A percentile compares a stretch with the other conserved stretches of the same genome.
phyloP scores from a whole-genome alignment of 306 rosid species.

The Lablab purpureus region DNA sequence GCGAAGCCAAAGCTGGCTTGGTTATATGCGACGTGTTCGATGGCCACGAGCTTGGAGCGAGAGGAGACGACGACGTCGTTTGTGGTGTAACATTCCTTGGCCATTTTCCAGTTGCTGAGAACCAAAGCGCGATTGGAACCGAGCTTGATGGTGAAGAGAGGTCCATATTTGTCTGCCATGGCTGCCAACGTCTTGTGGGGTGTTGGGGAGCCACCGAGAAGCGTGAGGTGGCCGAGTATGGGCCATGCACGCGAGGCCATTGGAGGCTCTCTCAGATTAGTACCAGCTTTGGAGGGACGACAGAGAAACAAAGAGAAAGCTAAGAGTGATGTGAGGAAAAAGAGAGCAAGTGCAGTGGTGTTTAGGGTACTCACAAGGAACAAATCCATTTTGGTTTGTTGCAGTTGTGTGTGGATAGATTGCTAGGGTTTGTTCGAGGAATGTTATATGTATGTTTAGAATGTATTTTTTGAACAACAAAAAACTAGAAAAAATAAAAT shows the following conservation, averaged over 20 bases:
- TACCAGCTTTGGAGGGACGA: constrained; percentile 2
- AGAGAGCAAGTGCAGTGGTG: not conserved
- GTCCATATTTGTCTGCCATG: constrained; percentile 48
- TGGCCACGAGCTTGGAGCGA: constrained; percentile 35
- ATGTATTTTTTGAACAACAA: too few relatives aligned
- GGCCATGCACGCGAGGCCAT: constrained; percentile 50
- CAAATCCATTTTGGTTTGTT: constrained; percentile 35
- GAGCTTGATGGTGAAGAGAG: constrained; percentile 45
- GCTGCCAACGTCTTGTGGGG: constrained; percentile 37
- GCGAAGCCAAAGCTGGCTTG: constrained; percentile 40
- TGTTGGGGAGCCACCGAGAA: constrained; percentile 16
- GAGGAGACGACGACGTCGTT: constrained; percentile 31
- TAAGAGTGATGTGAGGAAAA: constrained; percentile 6
- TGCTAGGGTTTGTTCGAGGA: not conserved
- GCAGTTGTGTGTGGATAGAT: not conserved
- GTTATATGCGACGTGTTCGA: constrained; percentile 39
- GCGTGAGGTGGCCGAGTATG: constrained; percentile 45
- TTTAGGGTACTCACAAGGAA: constrained; percentile 13
- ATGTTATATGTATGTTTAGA: too few relatives aligned
- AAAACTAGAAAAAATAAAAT: too few relatives aligned
- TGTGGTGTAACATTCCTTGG: constrained; percentile 50
- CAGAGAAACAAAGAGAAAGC: not conserved
- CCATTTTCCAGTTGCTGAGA: constrained; percentile 45
- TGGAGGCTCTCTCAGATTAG: constrained; percentile 35
- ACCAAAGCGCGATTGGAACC: constrained; percentile 41